These are phyloP conservation scores for Cyclostephanos invisitatus DNA, from an alignment of 108 stramenopile species.

Conservation along the genomic window DNA sequence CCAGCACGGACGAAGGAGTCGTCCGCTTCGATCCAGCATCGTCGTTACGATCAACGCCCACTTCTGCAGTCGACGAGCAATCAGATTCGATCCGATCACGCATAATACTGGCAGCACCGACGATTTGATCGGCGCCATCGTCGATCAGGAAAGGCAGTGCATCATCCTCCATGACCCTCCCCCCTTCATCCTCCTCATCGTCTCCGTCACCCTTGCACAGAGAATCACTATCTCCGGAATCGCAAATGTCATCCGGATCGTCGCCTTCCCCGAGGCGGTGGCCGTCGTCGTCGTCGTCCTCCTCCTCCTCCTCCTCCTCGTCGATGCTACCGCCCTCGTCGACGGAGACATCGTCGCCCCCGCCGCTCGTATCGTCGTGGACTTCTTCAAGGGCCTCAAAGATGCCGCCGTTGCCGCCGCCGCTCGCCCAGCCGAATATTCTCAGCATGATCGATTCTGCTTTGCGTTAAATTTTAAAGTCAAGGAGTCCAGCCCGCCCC, in stretches of 20 bases:
- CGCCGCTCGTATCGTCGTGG: not conserved
- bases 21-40: conserved; percentile 1
- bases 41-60: not conserved
- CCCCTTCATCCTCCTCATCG: not conserved
- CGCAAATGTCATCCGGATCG: not conserved
- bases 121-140: not conserved
- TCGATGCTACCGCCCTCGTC: not conserved
- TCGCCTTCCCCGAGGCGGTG: not conserved
- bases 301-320: too few relatives aligned
- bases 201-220: not conserved
- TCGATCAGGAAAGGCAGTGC: not conserved
- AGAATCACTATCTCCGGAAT: not conserved
- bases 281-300: not conserved
- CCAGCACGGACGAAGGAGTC: not conserved
- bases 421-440: conserved; percentile 12
- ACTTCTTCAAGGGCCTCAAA: not conserved
- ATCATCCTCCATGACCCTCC: not conserved
- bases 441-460: conserved; percentile 4
- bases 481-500: too few relatives aligned
- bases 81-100: not conserved
- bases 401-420: not conserved
- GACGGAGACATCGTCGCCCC: not conserved
- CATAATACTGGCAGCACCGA: not conserved
- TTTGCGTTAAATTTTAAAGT: too few relatives aligned
- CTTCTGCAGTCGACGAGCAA: not conserved